Base-by-base conservation (phyloP, 75 land plant species). In the Azolla pinnata region DNA sequence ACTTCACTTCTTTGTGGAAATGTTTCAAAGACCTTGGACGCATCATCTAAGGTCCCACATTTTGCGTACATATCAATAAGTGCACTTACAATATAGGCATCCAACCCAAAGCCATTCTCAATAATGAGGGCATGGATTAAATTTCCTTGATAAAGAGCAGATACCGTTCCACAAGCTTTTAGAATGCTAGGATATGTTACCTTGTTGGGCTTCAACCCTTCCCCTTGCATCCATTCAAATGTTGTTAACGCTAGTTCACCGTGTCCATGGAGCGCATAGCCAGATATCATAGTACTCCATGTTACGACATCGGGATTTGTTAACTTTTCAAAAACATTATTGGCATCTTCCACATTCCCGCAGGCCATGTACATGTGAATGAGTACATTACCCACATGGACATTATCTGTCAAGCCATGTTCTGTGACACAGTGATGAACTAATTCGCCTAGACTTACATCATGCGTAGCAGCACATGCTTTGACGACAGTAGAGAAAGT, bases 51-150 rank as follows among this genome's bases (percentile, higher is more conserved):
- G 5, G 48, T 56, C 0, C 69, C 79, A 52, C 81, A 78, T 31
- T 72, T 78, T 1, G 69, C 79, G 61, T 73, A 81, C 76, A 73
- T 69, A 31, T 69, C 59, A 31, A 73, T 56, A 32, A 76, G 69
- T 38, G 64, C 63, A 55, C 60, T 69, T 35, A 44, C 53, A 34
- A 75, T 67, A 12, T 59, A 55, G 0, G 69, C 59, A 31, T 69
- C 66, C 33, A 12, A 26, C 28, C 45, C 56, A 1, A 23, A 35
- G 16, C 59, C 64, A 68, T 45, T 69, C 24, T 66, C 52, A 10
- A 65, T 34, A 1, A 65, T 52, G 40, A 65, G 57, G 33, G 63
- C 66, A 60, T 75, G 78, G 16, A 65, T 48, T 38, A 60, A 35
- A 31, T 75, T 75, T 9, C 78, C 78, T 47, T 31, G 31, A 1